Percentiles rank a stretch among this genome's conserved stretches.
phyloP scores from a whole-genome alignment of 1,139 yeast genomes.

The Starmera stellimalicola region DNA sequence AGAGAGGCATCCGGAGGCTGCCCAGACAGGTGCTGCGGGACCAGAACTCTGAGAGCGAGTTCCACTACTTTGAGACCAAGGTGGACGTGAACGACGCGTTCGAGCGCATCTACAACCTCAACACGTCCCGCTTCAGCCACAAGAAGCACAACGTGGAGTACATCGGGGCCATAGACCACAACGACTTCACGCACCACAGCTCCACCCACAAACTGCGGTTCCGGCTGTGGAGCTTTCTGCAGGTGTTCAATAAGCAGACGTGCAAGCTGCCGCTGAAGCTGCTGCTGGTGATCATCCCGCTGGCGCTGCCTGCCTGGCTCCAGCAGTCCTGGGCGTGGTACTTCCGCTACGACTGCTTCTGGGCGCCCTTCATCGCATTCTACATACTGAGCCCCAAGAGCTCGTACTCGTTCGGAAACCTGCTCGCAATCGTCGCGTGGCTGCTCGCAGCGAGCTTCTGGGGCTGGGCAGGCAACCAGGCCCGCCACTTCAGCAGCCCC shows the following conservation, averaged over 20 bases:
- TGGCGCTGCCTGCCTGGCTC: constrained; percentile 36
- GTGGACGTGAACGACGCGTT: constrained; percentile 39
- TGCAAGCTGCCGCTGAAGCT: constrained; percentile 36
- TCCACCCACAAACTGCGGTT: constrained; percentile 25
- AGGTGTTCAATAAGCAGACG: constrained; percentile 22
- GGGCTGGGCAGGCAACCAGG: constrained; percentile 35
- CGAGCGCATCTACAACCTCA: constrained; percentile 31
- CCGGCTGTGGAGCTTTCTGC: constrained; percentile 28
- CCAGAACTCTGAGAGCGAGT: constrained; percentile 35
- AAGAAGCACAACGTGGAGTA: constrained; percentile 3
- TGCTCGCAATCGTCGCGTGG: constrained; percentile 24
- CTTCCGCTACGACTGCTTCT: constrained; percentile 30
- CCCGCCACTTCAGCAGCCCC: constrained; percentile 27
- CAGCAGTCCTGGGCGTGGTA: constrained; percentile 31
- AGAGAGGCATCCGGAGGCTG: constrained; percentile 30
- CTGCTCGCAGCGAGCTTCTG: constrained; percentile 34
- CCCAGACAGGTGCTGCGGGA: constrained; percentile 35
- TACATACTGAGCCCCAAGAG: constrained; percentile 30
- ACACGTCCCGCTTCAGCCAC: constrained; percentile 27
- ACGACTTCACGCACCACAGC: constrained; percentile 28
- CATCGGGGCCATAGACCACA: constrained; percentile 28
- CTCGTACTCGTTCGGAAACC: constrained; percentile 31
- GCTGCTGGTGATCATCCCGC: constrained; percentile 26
- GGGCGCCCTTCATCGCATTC: constrained; percentile 32
- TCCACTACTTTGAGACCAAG: constrained; percentile 32